These are phyloP conservation scores for Wickerhamiella alocasiicola DNA, from an alignment of 805 yeast genomes.

Conservation along the genomic window DNA sequence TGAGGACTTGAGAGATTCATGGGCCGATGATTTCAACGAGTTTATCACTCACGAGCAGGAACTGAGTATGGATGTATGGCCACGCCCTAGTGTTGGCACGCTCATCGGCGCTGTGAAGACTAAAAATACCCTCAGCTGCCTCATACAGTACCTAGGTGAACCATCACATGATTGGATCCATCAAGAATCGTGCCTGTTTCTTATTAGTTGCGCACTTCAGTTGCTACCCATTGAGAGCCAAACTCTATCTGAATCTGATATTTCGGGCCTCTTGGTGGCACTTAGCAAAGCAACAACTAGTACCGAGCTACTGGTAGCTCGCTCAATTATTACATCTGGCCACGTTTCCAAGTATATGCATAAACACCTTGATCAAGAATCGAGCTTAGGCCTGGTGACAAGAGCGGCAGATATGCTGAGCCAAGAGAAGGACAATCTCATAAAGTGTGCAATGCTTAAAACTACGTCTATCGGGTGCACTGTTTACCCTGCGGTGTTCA, in stretches of 20 bases:
- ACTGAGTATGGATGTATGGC: conserved; percentile 39
- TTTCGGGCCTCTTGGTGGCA: not conserved
- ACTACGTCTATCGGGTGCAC: conserved; percentile 13
- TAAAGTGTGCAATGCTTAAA: conserved; percentile 14
- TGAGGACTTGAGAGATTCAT: conserved; percentile 32
- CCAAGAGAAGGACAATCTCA: not conserved
- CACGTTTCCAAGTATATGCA: not conserved
- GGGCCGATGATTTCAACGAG: conserved; percentile 48
- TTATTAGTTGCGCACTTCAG: conserved; percentile 15
- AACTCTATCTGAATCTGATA: conserved; percentile 1
- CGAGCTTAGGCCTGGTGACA: conserved; percentile 4
- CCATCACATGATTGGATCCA: conserved; percentile 5
- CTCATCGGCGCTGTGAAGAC: conserved; percentile 38
- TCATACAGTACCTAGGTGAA: conserved; percentile 10
- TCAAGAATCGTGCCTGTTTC: conserved; percentile 18
- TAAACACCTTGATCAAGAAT: conserved; percentile 17
- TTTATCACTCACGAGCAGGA: conserved; percentile 70
- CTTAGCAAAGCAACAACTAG: not conserved
- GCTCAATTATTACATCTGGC: conserved; percentile 18
- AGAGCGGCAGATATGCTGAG: not conserved
- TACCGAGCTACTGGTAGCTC: conserved; percentile 15
- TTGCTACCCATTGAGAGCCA: conserved; percentile 17
- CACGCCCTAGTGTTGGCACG: conserved; percentile 52
- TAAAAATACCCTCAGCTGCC: conserved; percentile 11
- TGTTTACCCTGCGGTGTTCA: conserved; percentile 17